Evolutionary conservation across 768 basidiomycete species (phyloP).

Genomic region (Sporobolomyces roseus): DNA sequence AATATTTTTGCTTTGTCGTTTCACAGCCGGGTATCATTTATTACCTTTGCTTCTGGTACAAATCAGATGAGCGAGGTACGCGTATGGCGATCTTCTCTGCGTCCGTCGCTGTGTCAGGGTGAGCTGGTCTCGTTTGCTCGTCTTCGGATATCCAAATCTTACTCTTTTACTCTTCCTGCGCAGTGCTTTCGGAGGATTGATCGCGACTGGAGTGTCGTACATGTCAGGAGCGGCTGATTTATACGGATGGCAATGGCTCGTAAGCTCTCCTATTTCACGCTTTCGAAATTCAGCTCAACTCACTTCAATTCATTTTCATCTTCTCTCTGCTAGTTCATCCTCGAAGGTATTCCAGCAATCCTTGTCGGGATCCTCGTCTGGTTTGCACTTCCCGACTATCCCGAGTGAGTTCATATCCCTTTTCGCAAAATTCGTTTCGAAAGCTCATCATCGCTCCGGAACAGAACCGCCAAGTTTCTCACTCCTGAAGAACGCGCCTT

Average conservation of each 20-base stretch:
- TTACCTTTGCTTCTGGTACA: slow-evolving; percentile 36
- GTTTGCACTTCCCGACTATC: slow-evolving; percentile 28
- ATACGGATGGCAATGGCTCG: slow-evolving; percentile 37
- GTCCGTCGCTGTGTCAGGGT: slow-evolving; percentile 19
- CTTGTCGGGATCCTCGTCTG: slow-evolving; percentile 17
- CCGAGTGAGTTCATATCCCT: slow-evolving; percentile 4
- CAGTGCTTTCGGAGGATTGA: slow-evolving; percentile 27
- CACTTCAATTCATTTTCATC: not conserved
- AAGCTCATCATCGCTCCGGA: not conserved
- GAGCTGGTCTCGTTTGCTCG: not conserved
- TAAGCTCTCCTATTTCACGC: not conserved
- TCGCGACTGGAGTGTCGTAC: slow-evolving; percentile 22
- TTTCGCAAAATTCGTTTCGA: too few species aligned
- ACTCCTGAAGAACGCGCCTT: slow-evolving; percentile 23
- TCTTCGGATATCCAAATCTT: not conserved
- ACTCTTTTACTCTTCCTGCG: not conserved
- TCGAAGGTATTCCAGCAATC: slow-evolving; percentile 32
- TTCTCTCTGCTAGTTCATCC: slow-evolving; percentile 1
- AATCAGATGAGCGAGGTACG: slow-evolving; percentile 17
- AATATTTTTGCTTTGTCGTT: not conserved
- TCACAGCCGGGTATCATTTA: slow-evolving; percentile 2
- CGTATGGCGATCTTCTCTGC: slow-evolving; percentile 30
- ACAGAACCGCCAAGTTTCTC: slow-evolving; percentile 32
- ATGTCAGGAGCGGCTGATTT: slow-evolving; percentile 17
- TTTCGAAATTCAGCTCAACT: not conserved